Conservation (phyloP, 2,329 filamentous ascomycete genomes). For the Fusarium udum region DNA sequence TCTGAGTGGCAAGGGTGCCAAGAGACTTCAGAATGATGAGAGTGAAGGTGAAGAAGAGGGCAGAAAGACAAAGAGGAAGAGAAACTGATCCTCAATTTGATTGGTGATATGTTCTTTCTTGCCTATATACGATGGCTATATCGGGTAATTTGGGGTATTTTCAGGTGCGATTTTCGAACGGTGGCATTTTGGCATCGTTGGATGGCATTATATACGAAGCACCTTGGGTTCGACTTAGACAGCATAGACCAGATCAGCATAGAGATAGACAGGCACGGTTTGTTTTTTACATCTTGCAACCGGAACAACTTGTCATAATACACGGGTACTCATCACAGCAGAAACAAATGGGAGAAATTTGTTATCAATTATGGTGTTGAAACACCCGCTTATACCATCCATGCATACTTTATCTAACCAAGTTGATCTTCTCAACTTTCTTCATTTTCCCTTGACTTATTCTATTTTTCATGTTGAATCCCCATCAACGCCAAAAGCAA, state of each 20-base stretch:
- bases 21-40: constrained; percentile 26
- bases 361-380: constrained; percentile 25
- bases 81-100: not conserved
- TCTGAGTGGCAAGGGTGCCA: constrained; percentile 17
- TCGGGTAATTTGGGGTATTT: not conserved
- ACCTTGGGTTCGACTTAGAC: not conserved
- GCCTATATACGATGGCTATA: constrained; percentile 1
- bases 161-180: not conserved
- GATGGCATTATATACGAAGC: not conserved
- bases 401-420: constrained; percentile 6
- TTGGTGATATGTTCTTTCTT: not conserved
- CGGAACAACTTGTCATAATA: no score
- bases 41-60: not conserved
- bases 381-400: constrained; percentile 20
- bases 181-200: not conserved
- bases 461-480: constrained; percentile 22
- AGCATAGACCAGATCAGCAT: not conserved
- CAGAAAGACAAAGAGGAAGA: not conserved
- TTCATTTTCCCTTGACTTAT: not conserved
- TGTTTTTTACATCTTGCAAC: not conserved
- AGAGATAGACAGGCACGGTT: not conserved
- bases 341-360: not conserved
- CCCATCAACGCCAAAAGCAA: constrained; percentile 19
- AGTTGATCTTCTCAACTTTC: not conserved
- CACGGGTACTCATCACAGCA: not conserved